Conservation (phyloP, 768 basidiomycete genomes). For the Suillus bovinus region DNA sequence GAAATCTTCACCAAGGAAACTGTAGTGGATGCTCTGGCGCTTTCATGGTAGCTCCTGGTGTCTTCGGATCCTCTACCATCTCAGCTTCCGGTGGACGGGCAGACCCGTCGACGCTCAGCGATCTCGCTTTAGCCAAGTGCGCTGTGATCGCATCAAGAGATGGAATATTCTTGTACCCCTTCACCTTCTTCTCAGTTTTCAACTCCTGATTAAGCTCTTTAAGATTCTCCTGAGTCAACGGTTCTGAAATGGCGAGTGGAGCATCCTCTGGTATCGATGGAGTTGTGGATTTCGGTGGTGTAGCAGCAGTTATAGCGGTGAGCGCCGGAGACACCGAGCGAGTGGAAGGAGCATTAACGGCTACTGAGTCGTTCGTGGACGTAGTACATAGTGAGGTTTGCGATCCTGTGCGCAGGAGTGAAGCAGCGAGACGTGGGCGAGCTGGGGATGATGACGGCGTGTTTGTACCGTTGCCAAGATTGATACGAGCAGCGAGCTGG, state of each 20-base stretch:
- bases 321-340: conserved; percentile 66
- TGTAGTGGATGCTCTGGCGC: conserved; percentile 83
- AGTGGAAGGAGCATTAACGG: conserved; percentile 66
- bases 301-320: conserved; percentile 45
- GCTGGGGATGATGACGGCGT: conserved; percentile 27
- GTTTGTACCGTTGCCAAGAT: conserved; percentile 36
- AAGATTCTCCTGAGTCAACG: conserved; percentile 66
- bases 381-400: conserved; percentile 53
- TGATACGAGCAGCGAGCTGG: conserved; percentile 80
- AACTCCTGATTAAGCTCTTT: conserved; percentile 64
- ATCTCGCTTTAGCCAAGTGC: conserved; percentile 68
- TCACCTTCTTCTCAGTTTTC: conserved; percentile 38
- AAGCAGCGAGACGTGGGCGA: conserved; percentile 76
- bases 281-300: conserved; percentile 42
- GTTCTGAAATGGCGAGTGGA: conserved; percentile 34
- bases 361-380: conserved; percentile 55
- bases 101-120: conserved; percentile 58
- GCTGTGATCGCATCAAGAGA: conserved; percentile 84
- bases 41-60: conserved; percentile 68
- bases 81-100: conserved; percentile 74
- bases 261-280: conserved; percentile 38
- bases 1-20: conserved; percentile 61
- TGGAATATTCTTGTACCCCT: conserved; percentile 87
- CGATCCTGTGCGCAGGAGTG: conserved; percentile 62
- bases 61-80: conserved; percentile 82